Percentiles rank a stretch among this genome's conserved stretches.
phyloP scores from a whole-genome alignment of 208 protist species.

The Phytomonas sp. region DNA sequence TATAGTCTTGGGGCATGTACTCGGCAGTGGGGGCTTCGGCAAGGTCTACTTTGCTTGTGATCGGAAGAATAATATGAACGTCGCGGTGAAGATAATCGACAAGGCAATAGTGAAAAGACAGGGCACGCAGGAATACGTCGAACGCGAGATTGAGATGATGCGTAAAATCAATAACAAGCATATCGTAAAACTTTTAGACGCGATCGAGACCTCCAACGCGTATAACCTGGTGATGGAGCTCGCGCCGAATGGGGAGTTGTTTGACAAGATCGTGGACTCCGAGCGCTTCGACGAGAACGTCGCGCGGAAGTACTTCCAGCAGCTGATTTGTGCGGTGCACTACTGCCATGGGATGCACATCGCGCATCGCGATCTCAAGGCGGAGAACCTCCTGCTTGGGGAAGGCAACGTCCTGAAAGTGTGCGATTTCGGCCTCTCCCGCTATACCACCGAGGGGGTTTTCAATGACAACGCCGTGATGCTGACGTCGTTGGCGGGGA shows the following conservation, averaged over 20 bases:
- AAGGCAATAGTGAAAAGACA: conserved; percentile 61
- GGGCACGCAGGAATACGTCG: conserved; percentile 65
- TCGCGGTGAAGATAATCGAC: conserved; percentile 90
- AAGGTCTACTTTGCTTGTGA: conserved; percentile 84
- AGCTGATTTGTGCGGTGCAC: conserved; percentile 91
- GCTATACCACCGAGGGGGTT: conserved; percentile 73
- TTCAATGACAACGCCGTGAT: conserved; percentile 60
- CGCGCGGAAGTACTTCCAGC: conserved; percentile 89
- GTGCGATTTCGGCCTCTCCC: conserved; percentile 90
- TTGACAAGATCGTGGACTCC: conserved; percentile 93
- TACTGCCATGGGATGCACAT: conserved; percentile 91
- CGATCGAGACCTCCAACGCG: conserved; percentile 94
- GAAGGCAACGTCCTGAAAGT: conserved; percentile 79
- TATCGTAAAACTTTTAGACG: conserved; percentile 91
- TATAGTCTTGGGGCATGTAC: conserved; percentile 73
- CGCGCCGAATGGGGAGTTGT: conserved; percentile 96
- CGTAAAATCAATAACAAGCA: conserved; percentile 94
- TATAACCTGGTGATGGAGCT: conserved; percentile 98
- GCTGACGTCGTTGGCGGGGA: conserved; percentile 79
- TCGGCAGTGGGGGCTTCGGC: conserved; percentile 83
- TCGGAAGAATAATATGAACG: conserved; percentile 59
- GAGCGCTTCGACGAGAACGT: conserved; percentile 75
- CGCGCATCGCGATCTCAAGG: conserved; percentile 86
- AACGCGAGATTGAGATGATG: conserved; percentile 96
- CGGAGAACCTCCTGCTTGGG: conserved; percentile 88